A percentile compares a stretch with the other conserved stretches of the same genome.
phyloP scores from a whole-genome alignment of 2,329 filamentous ascomycete species.

The Madurella mycetomatis region DNA sequence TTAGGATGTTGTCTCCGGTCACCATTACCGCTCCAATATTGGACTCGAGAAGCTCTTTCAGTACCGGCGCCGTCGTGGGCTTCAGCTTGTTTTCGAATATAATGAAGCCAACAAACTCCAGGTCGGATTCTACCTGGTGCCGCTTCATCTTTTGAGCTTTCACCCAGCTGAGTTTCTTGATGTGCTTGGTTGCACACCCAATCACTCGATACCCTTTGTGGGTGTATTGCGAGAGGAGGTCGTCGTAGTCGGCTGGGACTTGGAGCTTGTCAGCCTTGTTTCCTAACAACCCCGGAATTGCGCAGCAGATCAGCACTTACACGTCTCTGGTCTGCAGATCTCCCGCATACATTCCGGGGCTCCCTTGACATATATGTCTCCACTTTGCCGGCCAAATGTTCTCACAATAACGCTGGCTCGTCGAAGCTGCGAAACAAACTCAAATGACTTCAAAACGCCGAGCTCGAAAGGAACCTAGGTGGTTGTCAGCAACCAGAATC shows the following conservation, averaged over 20 bases:
- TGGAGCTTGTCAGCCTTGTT: slow-evolving; percentile 15
- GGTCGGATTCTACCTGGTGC: slow-evolving; percentile 72
- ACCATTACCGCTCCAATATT: slow-evolving; percentile 93
- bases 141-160: slow-evolving; percentile 93
- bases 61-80: slow-evolving; percentile 72
- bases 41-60: slow-evolving; percentile 76
- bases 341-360: slow-evolving; percentile 95
- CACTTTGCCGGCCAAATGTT: slow-evolving; percentile 78
- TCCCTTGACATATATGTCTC: slow-evolving; percentile 89
- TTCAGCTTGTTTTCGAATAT: slow-evolving; percentile 99
- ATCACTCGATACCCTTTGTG: slow-evolving; percentile 96
- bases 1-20: slow-evolving; percentile 95
- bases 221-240: slow-evolving; percentile 83
- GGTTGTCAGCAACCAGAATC: background rate
- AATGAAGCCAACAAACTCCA: slow-evolving; percentile 93
- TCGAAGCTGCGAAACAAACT: slow-evolving; percentile 89
- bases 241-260: slow-evolving; percentile 86
- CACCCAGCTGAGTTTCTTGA: slow-evolving; percentile 85
- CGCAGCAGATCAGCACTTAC: slow-evolving; percentile 43
- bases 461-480: slow-evolving; percentile 67
- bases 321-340: slow-evolving; percentile 79
- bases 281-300: no score
- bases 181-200: slow-evolving; percentile 84
- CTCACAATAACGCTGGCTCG: slow-evolving; percentile 90
- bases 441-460: slow-evolving; percentile 85